Conservation (phyloP, 31 red algal genomes). For the Porphyra umbilicalis region DNA sequence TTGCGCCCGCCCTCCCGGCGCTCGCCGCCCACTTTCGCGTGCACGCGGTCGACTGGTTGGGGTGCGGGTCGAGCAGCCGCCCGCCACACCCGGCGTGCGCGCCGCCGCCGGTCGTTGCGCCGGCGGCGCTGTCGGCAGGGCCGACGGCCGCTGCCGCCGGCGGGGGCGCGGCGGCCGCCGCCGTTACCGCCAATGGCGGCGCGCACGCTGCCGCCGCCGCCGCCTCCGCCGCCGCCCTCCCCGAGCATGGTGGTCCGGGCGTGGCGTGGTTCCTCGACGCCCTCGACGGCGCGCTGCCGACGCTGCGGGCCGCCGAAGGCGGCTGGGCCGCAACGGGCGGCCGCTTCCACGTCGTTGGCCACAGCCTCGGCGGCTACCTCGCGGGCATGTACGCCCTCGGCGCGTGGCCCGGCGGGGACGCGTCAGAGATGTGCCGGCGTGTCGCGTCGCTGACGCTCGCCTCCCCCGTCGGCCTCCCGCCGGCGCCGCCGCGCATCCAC, state of each 20-base stretch:
- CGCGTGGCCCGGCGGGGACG: background rate
- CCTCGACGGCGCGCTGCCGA: slow-evolving; percentile 33
- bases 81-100: slow-evolving; percentile 30
- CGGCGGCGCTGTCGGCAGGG: background rate
- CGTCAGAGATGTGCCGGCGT: slow-evolving; percentile 1
- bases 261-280: slow-evolving; percentile 76
- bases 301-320: slow-evolving; percentile 14
- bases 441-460: slow-evolving; percentile 55
- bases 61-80: slow-evolving; percentile 62
- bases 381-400: slow-evolving; percentile 46
- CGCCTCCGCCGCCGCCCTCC: background rate
- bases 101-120: background rate
- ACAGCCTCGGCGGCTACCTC: slow-evolving; percentile 89
- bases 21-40: slow-evolving; percentile 52
- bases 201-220: background rate
- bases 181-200: background rate
- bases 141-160: too few species aligned
- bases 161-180: too few species aligned
- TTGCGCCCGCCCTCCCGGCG: slow-evolving; percentile 36
- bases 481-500: slow-evolving; percentile 26
- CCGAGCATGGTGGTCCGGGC: background rate
- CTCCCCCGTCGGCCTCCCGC: slow-evolving; percentile 74
- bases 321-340: slow-evolving; percentile 1
- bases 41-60: slow-evolving; percentile 76
- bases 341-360: slow-evolving; percentile 68